These are phyloP conservation scores for Cladorrhinum sp. DNA, from an alignment of 2,329 filamentous ascomycete species.

Conservation along the genomic window DNA sequence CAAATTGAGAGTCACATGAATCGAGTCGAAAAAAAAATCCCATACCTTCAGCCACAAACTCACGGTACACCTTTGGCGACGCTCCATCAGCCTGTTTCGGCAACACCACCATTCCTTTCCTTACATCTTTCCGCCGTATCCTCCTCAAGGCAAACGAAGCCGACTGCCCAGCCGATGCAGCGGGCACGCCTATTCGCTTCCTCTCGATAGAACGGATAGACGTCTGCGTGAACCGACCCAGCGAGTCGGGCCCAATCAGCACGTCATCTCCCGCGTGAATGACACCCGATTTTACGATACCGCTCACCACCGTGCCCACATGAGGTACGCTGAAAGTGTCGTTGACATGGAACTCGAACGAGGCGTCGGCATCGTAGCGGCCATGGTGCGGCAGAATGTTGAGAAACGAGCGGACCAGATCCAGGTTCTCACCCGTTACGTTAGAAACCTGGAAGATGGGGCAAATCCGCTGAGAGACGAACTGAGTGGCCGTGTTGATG, in stretches of 20 bases:
- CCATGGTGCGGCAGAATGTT: slow-evolving; percentile 95
- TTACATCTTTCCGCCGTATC: slow-evolving; percentile 83
- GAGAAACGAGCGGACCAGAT: slow-evolving; percentile 86
- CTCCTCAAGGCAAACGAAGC: slow-evolving; percentile 89
- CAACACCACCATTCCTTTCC: slow-evolving; percentile 97
- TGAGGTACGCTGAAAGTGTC: slow-evolving; percentile 98
- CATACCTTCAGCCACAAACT: slow-evolving; percentile 76
- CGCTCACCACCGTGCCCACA: slow-evolving; percentile 92
- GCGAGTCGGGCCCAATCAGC: slow-evolving; percentile 81
- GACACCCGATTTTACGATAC: slow-evolving; percentile 83
- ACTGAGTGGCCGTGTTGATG: slow-evolving; percentile 92
- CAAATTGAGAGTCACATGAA: too few species aligned
- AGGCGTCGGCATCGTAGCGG: slow-evolving; percentile 81
- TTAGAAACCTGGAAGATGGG: slow-evolving; percentile 98
- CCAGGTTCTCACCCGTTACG: slow-evolving; percentile 87
- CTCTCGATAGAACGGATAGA: slow-evolving; percentile 90
- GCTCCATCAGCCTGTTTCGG: slow-evolving; percentile 71
- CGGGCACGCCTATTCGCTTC: slow-evolving; percentile 85
- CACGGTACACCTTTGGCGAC: slow-evolving; percentile 65
- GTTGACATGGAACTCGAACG: slow-evolving; percentile 94
- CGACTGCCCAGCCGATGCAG: slow-evolving; percentile 85
- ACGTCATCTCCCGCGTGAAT: slow-evolving; percentile 89
- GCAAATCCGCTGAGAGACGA: slow-evolving; percentile 91
- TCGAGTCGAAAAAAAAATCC: too few species aligned
- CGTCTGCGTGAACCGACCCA: slow-evolving; percentile 85